These are phyloP conservation scores for Elsinoe australis DNA, from an alignment of 2,329 filamentous ascomycete species.

Conservation along the genomic window DNA sequence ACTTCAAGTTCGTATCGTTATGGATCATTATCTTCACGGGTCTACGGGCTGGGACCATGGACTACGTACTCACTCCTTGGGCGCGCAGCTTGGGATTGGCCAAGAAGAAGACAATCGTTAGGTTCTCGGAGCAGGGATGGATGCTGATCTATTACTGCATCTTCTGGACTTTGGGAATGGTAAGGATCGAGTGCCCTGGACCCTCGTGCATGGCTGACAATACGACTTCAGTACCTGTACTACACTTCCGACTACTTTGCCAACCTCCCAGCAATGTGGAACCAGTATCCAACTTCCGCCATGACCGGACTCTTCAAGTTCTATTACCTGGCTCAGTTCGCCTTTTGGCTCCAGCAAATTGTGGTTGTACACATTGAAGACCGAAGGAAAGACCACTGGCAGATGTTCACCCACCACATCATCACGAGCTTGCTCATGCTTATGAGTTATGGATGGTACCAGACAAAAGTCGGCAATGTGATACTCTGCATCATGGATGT, in stretches of 20 bases:
- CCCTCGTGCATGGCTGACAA: neutral
- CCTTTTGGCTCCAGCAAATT: constrained; percentile 92
- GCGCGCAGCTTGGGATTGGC: constrained; percentile 65
- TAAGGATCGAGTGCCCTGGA: neutral
- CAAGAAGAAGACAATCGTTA: constrained; percentile 65
- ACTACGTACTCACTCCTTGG: constrained; percentile 74
- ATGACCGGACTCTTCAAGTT: constrained; percentile 68
- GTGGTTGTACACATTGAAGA: constrained; percentile 92
- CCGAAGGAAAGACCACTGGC: constrained; percentile 85
- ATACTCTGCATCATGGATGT: constrained; percentile 91
- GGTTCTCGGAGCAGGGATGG: constrained; percentile 94
- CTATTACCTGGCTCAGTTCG: constrained; percentile 84
- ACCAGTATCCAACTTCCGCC: constrained; percentile 72
- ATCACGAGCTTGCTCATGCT: constrained; percentile 77
- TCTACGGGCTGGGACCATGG: constrained; percentile 74
- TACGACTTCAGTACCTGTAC: constrained; percentile 68
- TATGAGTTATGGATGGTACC: constrained; percentile 76
- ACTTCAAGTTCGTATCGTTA: constrained; percentile 67
- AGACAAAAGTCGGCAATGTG: constrained; percentile 78
- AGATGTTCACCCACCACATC: constrained; percentile 94
- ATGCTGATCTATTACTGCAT: constrained; percentile 72
- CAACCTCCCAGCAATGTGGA: constrained; percentile 72
- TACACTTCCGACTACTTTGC: constrained; percentile 69
- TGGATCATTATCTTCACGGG: constrained; percentile 82
- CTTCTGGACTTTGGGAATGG: constrained; percentile 74